phyloP scores from a whole-genome alignment of 1,284 basidiomycete genomes.

The Ceratobasidium sp. region DNA sequence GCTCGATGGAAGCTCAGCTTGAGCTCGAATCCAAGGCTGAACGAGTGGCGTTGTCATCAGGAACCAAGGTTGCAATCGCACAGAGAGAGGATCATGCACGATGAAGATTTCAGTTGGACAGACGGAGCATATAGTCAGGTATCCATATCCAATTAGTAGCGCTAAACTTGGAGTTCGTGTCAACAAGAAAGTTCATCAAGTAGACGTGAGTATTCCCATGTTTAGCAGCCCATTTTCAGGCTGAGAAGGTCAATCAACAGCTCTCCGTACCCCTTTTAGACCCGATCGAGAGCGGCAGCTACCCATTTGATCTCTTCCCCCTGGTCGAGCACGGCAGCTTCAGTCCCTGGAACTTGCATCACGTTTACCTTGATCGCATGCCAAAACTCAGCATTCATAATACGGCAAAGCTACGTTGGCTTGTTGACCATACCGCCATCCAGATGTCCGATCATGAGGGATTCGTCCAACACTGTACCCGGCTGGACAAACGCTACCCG shows the following conservation, averaged over 20 bases:
- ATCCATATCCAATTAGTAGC: neutral
- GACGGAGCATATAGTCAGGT: neutral
- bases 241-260: neutral
- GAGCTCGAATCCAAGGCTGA: neutral
- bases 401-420: conserved; percentile 11
- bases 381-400: conserved; percentile 9
- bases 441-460: conserved; percentile 25
- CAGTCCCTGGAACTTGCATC: conserved; percentile 33
- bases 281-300: neutral
- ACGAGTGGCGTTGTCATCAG: neutral
- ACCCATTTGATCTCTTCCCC: conserved; percentile 5
- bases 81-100: conserved; percentile 24
- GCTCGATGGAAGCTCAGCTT: conserved; percentile 11
- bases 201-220: neutral
- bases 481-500: neutral
- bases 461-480: conserved; percentile 7
- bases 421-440: neutral
- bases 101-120: neutral
- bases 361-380: conserved; percentile 24
- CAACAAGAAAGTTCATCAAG: neutral
- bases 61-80: neutral
- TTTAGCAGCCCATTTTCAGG: no score
- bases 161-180: neutral
- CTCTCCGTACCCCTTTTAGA: neutral
- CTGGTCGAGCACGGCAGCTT: neutral